These are phyloP conservation scores for Candida coquimbonensis DNA, from an alignment of 805 yeast species.

Conservation along the genomic window DNA sequence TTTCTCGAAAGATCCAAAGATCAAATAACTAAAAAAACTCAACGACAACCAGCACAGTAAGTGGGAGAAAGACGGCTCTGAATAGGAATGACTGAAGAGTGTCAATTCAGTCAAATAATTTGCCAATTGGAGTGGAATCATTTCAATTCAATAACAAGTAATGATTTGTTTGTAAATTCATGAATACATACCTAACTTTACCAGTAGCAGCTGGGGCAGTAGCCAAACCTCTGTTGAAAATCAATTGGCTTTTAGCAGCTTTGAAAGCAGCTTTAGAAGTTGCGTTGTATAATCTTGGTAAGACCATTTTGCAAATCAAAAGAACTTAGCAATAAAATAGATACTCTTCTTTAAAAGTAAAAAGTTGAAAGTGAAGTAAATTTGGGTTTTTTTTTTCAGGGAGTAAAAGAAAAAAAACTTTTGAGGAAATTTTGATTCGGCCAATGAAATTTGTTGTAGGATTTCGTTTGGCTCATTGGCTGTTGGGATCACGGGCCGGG, in stretches of 20 bases:
- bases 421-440: background rate
- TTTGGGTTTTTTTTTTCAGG: conserved; percentile 10
- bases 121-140: background rate
- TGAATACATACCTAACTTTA: conserved; percentile 73
- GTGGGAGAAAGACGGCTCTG: no score
- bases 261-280: conserved; percentile 80
- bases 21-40: no score
- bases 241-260: conserved; percentile 80
- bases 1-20: no score
- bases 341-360: background rate
- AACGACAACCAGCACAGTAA: no score
- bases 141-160: background rate
- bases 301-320: conserved; percentile 30
- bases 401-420: conserved; percentile 1
- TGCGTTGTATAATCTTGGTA: conserved; percentile 54
- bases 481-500: no score
- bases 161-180: background rate
- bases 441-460: conserved; percentile 3
- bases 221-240: conserved; percentile 69
- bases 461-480: conserved; percentile 9
- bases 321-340: conserved; percentile 6
- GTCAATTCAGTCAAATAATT: no score
- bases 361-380: background rate
- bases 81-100: no score
- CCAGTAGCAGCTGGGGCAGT: conserved; percentile 73